These are phyloP conservation scores for Pleurotus ostreatus DNA, from an alignment of 768 basidiomycete species.

Conservation along the genomic window DNA sequence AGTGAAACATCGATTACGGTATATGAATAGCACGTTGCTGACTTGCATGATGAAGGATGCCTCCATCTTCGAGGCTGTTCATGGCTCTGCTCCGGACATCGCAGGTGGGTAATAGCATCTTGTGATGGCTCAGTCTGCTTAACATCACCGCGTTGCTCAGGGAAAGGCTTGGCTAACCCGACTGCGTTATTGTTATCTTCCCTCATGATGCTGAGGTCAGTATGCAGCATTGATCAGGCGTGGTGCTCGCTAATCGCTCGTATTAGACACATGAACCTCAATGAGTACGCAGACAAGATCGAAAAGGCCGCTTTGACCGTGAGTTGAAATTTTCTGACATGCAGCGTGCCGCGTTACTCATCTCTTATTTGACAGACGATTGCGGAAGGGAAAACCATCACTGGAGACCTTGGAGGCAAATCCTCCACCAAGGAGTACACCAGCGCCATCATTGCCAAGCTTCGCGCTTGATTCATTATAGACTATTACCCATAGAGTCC, in stretches of 20 bases:
- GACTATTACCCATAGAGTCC: slow-evolving; percentile 7
- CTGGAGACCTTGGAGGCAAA: slow-evolving; percentile 94
- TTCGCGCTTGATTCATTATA: slow-evolving; percentile 29
- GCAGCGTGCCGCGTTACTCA: background rate
- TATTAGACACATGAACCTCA: slow-evolving; percentile 86
- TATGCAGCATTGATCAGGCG: slow-evolving; percentile 14
- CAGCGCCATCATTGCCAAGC: slow-evolving; percentile 75
- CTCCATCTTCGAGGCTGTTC: slow-evolving; percentile 99
- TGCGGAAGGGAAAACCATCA: slow-evolving; percentile 93
- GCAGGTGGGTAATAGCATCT: slow-evolving; percentile 54
- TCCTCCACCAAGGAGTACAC: slow-evolving; percentile 89
- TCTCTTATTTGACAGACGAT: slow-evolving; percentile 63
- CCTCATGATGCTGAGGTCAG: slow-evolving; percentile 95
- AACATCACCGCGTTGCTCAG: slow-evolving; percentile 28
- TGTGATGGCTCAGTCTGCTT: background rate
- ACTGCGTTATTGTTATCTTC: slow-evolving; percentile 95
- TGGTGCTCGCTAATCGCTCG: slow-evolving; percentile 13
- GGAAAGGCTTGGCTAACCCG: slow-evolving; percentile 96
- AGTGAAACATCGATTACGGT: slow-evolving; percentile 18
- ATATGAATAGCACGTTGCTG: slow-evolving; percentile 5
- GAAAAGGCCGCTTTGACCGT: slow-evolving; percentile 89
- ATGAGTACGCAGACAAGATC: slow-evolving; percentile 80
- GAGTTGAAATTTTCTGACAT: slow-evolving; percentile 27
- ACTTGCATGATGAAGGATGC: slow-evolving; percentile 64
- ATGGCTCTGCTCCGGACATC: slow-evolving; percentile 99